Base-by-base conservation (phyloP, 192 early-diverging fungal species). In the Coemansia sp. region DNA sequence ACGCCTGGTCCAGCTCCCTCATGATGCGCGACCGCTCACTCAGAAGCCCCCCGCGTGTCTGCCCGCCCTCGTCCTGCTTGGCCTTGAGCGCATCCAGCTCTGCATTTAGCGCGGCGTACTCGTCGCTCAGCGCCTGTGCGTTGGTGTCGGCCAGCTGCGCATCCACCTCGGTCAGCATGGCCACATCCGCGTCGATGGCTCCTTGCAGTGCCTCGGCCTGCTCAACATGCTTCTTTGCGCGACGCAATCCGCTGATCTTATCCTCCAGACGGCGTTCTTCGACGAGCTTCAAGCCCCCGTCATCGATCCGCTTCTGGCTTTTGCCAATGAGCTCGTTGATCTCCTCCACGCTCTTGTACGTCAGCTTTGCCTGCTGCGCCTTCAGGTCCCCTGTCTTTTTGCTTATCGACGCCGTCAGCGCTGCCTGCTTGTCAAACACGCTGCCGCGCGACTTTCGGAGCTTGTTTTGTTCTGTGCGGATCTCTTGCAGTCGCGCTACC, bases 361-460 rank as follows among this genome's bases (percentile, higher is more conserved):
- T 87, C 48, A 89, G 76, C 84, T 90, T 94, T 71, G 89, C 81
- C 72, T 92, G 91, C 66, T 83, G 82, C 28, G 77, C 74, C 85
- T 91, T 92, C 56, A 87, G 78, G 25, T 93, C 93, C 7, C 88
- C 86, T 48, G 80, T 84, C 89, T 92, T 94, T 84, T 93, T 94
- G 77, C 87, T 85, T 68, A 94, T 83, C 35, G 85, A 86, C 20
- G 88, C 86, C 61, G 90, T 87, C 25, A 94, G 81, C 49, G 79
- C 63, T 58, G 86, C 92, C 61, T 92, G 74, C 64, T 87, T 79
- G 73, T 92, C 89, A 74, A 93, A 84, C 23, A 87, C 86, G 73
- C 87, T 87, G 71, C 82, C 82, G 51, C 90, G 86, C 51, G 78
- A 81, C 58, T 90, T 85, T 75, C 88, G 88, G 49, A 89, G 75